Conservation (phyloP, 495 filamentous ascomycete genomes). For the Annulohypoxylon bovei region DNA sequence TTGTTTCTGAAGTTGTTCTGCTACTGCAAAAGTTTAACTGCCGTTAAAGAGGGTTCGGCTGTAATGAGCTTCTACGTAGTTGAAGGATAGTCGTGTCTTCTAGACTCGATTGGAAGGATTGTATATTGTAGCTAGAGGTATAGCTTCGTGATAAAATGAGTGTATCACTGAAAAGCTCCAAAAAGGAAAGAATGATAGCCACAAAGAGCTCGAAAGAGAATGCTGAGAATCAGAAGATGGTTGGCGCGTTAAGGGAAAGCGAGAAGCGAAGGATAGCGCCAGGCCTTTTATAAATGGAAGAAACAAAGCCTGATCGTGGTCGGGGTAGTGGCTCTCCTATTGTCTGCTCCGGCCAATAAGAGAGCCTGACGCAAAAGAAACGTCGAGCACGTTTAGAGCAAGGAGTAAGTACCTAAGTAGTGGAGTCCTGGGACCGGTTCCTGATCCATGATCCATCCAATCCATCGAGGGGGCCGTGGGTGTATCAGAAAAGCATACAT, state of each 20-base stretch:
- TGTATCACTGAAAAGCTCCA: constrained; percentile 39
- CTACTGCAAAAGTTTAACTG: constrained; percentile 15
- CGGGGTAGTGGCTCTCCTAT: constrained; percentile 21
- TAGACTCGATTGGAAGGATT: constrained; percentile 23
- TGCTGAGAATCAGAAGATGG: constrained; percentile 38
- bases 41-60: constrained; percentile 15
- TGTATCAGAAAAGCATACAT: constrained; percentile 30
- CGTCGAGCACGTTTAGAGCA: constrained; percentile 14
- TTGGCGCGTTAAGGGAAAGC: constrained; percentile 9
- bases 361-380: constrained; percentile 18
- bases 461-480: constrained; percentile 32
- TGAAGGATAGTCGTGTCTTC: constrained; percentile 34
- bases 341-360: constrained; percentile 30
- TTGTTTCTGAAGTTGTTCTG: not conserved
- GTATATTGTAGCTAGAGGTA: constrained; percentile 38
- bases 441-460: constrained; percentile 33
- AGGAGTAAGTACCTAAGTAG: constrained; percentile 9
- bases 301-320: constrained; percentile 32
- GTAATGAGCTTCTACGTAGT: constrained; percentile 17
- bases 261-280: constrained; percentile 12
- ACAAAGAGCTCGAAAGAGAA: constrained; percentile 38
- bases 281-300: constrained; percentile 34
- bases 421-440: constrained; percentile 20
- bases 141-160: constrained; percentile 42
- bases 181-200: constrained; percentile 43